Evolutionary conservation across 2,329 filamentous ascomycete genomes (phyloP).

Genomic region (Ambrosiella xylebori): DNA sequence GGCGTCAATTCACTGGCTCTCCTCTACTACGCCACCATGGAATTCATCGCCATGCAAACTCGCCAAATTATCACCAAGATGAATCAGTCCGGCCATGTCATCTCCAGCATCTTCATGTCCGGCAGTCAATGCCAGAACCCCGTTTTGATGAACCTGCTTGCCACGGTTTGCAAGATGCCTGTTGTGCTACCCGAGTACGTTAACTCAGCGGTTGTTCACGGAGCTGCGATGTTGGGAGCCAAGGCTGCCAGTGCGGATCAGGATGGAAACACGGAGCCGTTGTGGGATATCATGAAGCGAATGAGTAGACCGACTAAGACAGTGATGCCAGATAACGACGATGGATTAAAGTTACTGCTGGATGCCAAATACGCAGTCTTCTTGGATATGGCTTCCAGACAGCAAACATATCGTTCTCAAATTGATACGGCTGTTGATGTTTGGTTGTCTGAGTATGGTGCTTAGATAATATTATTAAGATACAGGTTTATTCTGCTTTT

Average conservation of each 20-base stretch:
- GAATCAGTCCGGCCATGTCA: slow-evolving; percentile 76
- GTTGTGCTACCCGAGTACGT: slow-evolving; percentile 89
- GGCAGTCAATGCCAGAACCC: slow-evolving; percentile 94
- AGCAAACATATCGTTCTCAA: slow-evolving; percentile 63
- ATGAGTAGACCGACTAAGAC: slow-evolving; percentile 88
- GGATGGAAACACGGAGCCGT: slow-evolving; percentile 52
- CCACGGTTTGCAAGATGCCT: slow-evolving; percentile 78
- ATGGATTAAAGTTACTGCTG: slow-evolving; percentile 60
- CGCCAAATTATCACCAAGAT: slow-evolving; percentile 88
- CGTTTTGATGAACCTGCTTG: slow-evolving; percentile 78
- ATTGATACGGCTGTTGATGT: slow-evolving; percentile 45
- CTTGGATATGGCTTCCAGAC: slow-evolving; percentile 73
- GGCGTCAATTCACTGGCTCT: slow-evolving; percentile 73
- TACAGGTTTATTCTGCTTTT: neutral
- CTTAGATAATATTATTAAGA: neutral
- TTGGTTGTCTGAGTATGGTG: slow-evolving; percentile 11
- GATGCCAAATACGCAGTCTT: slow-evolving; percentile 92
- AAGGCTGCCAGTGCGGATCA: slow-evolving; percentile 78
- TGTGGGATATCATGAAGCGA: slow-evolving; percentile 95
- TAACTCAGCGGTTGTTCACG: slow-evolving; percentile 87
- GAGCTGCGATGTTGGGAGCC: slow-evolving; percentile 94
- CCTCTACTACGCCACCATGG: slow-evolving; percentile 90
- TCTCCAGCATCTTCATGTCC: slow-evolving; percentile 95
- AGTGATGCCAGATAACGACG: slow-evolving; percentile 56
- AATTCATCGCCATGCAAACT: slow-evolving; percentile 95